Evolutionary conservation across 257 asterid species (phyloP).

Genomic region (Lithospermum erythrorhizon): DNA sequence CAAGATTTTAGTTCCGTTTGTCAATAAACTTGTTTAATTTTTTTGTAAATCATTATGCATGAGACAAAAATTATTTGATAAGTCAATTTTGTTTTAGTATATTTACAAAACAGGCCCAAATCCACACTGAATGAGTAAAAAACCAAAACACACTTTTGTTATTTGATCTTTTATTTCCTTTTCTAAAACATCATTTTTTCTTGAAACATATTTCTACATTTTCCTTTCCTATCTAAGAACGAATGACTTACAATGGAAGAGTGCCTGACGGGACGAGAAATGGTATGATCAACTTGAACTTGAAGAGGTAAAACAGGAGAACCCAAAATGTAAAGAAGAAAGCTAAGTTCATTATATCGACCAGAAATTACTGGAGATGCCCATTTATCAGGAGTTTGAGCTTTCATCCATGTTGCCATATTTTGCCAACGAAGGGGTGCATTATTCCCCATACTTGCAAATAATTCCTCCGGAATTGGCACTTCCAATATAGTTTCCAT

Average conservation of each 20-base stretch:
- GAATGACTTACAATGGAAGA: constrained; percentile 54
- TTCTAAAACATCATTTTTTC: too few relatives aligned
- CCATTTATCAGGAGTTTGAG: constrained; percentile 78
- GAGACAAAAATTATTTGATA: too few relatives aligned
- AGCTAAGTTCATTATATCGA: constrained; percentile 69
- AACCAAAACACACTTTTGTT: too few relatives aligned
- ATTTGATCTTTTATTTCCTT: too few relatives aligned
- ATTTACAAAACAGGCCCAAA: too few relatives aligned
- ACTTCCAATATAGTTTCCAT: constrained; percentile 84
- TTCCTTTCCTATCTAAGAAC: too few relatives aligned
- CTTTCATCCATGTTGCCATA: constrained; percentile 93
- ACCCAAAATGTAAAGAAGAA: constrained; percentile 58
- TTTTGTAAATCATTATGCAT: too few relatives aligned
- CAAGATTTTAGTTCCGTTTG: too few relatives aligned
- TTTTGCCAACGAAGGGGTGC: constrained; percentile 80
- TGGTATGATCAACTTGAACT: constrained; percentile 40
- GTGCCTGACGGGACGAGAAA: constrained; percentile 56
- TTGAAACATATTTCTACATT: too few relatives aligned
- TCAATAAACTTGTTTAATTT: too few relatives aligned
- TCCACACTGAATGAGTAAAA: too few relatives aligned
- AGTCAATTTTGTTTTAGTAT: too few relatives aligned
- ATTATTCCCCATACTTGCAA: constrained; percentile 49
- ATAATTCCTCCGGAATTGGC: constrained; percentile 92
- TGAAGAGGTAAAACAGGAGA: constrained; percentile 77
- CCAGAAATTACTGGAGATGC: constrained; percentile 70